phyloP scores from a whole-genome alignment of 1,139 yeast species.

The Yamadazyma sp. region DNA sequence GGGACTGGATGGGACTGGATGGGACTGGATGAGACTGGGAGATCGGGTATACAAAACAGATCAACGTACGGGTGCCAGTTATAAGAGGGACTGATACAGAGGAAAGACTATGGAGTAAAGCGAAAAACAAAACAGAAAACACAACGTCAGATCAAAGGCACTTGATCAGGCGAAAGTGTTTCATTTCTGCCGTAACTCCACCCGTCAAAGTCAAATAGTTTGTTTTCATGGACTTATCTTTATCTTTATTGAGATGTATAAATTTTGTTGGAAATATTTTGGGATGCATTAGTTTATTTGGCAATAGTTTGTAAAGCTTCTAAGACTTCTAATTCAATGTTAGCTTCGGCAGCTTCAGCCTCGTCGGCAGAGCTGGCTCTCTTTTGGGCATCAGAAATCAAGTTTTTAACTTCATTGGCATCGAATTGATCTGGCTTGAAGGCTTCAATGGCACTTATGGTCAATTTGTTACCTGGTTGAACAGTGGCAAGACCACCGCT shows the following conservation, averaged over 20 bases:
- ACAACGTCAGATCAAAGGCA: too few relatives aligned
- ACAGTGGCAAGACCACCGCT: conserved; percentile 98
- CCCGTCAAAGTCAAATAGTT: too few relatives aligned
- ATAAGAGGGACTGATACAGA: too few relatives aligned
- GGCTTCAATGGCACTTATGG: conserved; percentile 95
- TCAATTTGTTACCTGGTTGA: conserved; percentile 89
- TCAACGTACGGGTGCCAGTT: too few relatives aligned
- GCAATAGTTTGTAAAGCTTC: conserved; percentile 91
- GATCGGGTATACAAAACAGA: too few relatives aligned
- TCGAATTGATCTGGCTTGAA: conserved; percentile 90
- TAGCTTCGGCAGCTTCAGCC: conserved; percentile 89
- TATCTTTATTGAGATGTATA: background rate
- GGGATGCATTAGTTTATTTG: conserved; percentile 47
- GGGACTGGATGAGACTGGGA: too few relatives aligned
- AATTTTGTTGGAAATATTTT: background rate
- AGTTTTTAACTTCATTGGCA: conserved; percentile 72
- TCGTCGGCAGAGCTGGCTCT: conserved; percentile 84
- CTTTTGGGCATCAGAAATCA: conserved; percentile 94
- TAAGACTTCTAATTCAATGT: conserved; percentile 91
- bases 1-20: too few relatives aligned
- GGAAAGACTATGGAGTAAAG: background rate
- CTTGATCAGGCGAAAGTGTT: too few relatives aligned
- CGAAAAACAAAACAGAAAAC: background rate
- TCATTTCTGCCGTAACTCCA: too few relatives aligned
- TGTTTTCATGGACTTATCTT: too few relatives aligned